These are phyloP conservation scores for Zoysia matrella DNA, from an alignment of 202 grass and related monocot genomes.

Conservation along the genomic window DNA sequence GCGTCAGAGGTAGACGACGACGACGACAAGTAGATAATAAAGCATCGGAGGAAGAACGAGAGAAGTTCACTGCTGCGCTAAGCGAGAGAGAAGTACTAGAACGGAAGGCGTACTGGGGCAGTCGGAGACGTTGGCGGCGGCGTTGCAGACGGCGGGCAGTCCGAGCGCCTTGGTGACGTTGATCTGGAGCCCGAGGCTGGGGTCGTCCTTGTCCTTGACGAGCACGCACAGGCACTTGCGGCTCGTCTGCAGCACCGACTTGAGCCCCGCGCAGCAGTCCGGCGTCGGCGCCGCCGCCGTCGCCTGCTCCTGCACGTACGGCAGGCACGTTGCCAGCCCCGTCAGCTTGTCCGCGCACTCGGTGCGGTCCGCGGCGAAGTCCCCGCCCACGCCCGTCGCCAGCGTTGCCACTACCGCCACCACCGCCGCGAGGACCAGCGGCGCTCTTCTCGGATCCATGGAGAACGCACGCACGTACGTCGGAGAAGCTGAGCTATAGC, in stretches of 20 bases:
- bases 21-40: no score
- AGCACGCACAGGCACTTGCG: slow-evolving; percentile 81
- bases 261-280: slow-evolving; percentile 73
- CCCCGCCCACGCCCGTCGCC: slow-evolving; percentile 3
- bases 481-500: no score
- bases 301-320: slow-evolving; percentile 56
- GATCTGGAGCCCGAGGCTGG: slow-evolving; percentile 63
- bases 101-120: slow-evolving; percentile 54
- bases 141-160: slow-evolving; percentile 60
- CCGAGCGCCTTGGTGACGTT: slow-evolving; percentile 64
- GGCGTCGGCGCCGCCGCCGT: slow-evolving; percentile 58
- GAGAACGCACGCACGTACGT: no score
- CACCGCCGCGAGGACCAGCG: not conserved
- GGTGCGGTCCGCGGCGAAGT: slow-evolving; percentile 55
- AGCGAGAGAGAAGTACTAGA: no score
- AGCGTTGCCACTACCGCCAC: not conserved
- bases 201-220: slow-evolving; percentile 76
- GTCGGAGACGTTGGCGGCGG: slow-evolving; percentile 57
- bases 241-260: slow-evolving; percentile 57
- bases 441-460: not conserved
- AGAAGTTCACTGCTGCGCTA: no score
- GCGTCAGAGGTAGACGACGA: no score
- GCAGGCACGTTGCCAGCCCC: slow-evolving; percentile 73
- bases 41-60: no score
- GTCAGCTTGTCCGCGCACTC: slow-evolving; percentile 71